Evolutionary conservation across 2,329 filamentous ascomycete genomes (phyloP), one percentile per base, ranked within the genome.

Genomic region (Penicillium polonicum): DNA sequence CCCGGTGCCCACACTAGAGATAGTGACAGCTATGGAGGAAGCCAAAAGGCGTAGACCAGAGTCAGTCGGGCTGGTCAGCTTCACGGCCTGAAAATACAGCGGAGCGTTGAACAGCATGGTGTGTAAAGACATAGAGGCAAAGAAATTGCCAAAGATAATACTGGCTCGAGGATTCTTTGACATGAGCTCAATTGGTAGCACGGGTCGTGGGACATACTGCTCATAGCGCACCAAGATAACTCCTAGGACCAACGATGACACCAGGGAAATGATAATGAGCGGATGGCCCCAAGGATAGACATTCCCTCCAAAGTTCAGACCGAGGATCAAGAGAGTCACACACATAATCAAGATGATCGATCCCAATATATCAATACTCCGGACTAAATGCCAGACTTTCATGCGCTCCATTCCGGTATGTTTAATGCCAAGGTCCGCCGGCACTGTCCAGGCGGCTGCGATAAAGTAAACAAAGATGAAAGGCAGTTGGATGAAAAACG

Each of bases 41-140:
- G 87, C 78, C 21, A 90, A 81, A 52, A 92, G 85, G 43, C 86
- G 83, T 29, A 91, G 82, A n/a, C 89, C 89, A 0, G 89, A 90
- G 25, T 81, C 78, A 0, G 89, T 91, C 17, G 89, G 86, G 6
- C 81, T 83, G 57, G 87, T 85, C 51, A 89, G 80, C 48, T 90
- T 85, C 27, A 91, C 88, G 38, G 86, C 88, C 70, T 91, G 88
- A 75, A 90, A 92, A 77, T 88, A 92, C 8, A 92, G 78, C 0
- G 89, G 89, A 6, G 85, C 85, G 66, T 88, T 87, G 74, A 90
- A 90, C 17, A 89, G 76, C 62, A 89, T 84, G 3, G 80, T 80
- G 60, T 82, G 80, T 58, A 81, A 72, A 1, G 79, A 77, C 17
- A 83, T 72, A 6, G 75, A 70, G 0, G 77, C 77, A 60, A 83